phyloP scores from a whole-genome alignment of 1,284 basidiomycete genomes.

The Moesziomyces sp. region DNA sequence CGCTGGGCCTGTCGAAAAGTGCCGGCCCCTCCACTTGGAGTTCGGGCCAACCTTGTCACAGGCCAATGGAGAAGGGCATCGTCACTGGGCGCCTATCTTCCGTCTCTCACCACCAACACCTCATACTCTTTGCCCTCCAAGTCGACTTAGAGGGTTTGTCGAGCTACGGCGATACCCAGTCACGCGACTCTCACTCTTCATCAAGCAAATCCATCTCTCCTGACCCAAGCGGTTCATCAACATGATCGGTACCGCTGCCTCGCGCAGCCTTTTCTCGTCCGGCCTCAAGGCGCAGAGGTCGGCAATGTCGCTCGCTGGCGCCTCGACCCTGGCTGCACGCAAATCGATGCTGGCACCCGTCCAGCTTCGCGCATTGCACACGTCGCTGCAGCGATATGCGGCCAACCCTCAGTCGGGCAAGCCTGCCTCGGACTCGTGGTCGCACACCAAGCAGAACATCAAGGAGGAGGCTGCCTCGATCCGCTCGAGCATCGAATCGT shows the following conservation, averaged over 20 bases:
- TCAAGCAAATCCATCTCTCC: background rate
- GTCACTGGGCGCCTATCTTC: background rate
- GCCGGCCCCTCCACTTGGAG: background rate
- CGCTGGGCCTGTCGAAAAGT: no score
- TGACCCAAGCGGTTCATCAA: background rate
- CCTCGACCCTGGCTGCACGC: slow-evolving; percentile 13
- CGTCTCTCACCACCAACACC: background rate
- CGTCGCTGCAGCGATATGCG: slow-evolving; percentile 28
- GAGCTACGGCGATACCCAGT: background rate
- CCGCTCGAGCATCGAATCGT: slow-evolving; percentile 41
- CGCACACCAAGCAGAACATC: slow-evolving; percentile 62
- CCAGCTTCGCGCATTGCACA: slow-evolving; percentile 36
- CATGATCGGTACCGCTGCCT: slow-evolving; percentile 37
- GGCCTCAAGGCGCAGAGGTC: slow-evolving; percentile 16
- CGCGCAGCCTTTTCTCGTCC: slow-evolving; percentile 22
- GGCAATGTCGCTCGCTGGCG: slow-evolving; percentile 7
- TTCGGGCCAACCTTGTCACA: background rate
- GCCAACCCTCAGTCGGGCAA: slow-evolving; percentile 63
- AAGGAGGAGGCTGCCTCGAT: slow-evolving; percentile 59
- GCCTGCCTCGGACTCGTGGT: slow-evolving; percentile 62
- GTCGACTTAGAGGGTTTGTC: slow-evolving; percentile 21
- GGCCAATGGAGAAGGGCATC: no score
- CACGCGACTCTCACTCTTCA: background rate
- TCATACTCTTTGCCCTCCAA: background rate
- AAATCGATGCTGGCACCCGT: slow-evolving; percentile 18